A percentile compares a stretch with the other conserved stretches of the same genome.
Evolutionary conservation across 495 filamentous ascomycete genomes (phyloP).

Genomic region (Aspergillus ostianus): DNA sequence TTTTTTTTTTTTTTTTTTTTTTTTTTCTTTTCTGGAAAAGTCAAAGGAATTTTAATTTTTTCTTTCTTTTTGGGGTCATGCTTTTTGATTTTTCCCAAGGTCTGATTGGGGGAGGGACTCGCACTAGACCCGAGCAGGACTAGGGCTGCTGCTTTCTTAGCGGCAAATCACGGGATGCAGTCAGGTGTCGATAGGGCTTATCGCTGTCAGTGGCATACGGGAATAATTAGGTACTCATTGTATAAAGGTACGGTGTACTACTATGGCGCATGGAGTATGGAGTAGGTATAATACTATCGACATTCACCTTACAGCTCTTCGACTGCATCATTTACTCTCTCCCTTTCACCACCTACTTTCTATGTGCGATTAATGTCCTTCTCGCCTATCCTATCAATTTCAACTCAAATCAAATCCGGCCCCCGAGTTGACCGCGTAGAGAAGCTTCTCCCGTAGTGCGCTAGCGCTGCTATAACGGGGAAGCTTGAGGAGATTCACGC

Average conservation of each 20-base stretch:
- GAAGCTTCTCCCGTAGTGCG: conserved; percentile 69
- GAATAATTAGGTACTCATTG: no score
- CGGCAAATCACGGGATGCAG: conserved; percentile 2
- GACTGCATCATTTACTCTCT: no score
- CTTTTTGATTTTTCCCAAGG: conserved; percentile 15
- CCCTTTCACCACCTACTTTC: not conserved
- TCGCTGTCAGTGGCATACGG: not conserved
- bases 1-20: conserved; percentile 13
- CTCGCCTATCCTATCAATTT: conserved; percentile 5
- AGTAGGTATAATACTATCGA: no score
- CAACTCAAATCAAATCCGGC: conserved; percentile 94
- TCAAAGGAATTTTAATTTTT: conserved; percentile 29
- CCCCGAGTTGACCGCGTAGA: conserved; percentile 88
- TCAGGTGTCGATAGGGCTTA: conserved; percentile 3
- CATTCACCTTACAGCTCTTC: no score
- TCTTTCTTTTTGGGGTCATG: conserved; percentile 32
- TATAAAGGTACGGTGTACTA: no score
- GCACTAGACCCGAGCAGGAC: conserved; percentile 25
- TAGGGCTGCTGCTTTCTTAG: conserved; percentile 1
- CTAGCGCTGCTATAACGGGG: conserved; percentile 70
- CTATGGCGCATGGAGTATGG: no score
- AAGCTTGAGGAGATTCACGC: conserved; percentile 92
- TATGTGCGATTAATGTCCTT: conserved; percentile 1
- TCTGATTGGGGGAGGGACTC: not conserved
- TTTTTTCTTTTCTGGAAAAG: conserved; percentile 33